Conservation (phyloP, 495 filamentous ascomycete species). For the Podospora didyma region DNA sequence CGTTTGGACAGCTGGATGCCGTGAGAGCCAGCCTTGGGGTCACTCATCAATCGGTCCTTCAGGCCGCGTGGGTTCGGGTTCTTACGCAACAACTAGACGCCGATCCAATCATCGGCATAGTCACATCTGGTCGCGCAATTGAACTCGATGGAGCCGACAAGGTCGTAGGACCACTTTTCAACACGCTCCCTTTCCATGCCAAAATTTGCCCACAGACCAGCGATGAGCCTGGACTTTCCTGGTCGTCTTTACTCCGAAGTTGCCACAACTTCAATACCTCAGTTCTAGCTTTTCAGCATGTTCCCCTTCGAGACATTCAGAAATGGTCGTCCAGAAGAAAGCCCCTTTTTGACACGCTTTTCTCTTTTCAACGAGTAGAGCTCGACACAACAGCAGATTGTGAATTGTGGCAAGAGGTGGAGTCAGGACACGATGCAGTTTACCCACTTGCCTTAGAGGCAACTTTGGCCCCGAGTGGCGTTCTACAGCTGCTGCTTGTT, state of each 20-base stretch:
- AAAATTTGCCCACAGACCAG: constrained; percentile 9
- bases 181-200: constrained; percentile 69
- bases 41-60: constrained; percentile 71
- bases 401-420: constrained; percentile 52
- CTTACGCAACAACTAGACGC: constrained; percentile 36
- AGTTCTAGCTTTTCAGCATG: constrained; percentile 63
- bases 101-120: constrained; percentile 54
- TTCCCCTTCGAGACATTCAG: constrained; percentile 65
- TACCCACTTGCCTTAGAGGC: constrained; percentile 77
- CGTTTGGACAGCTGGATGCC: constrained; percentile 37
- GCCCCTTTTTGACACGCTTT: constrained; percentile 75
- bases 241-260: constrained; percentile 44
- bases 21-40: constrained; percentile 55
- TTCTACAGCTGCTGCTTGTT: constrained; percentile 51
- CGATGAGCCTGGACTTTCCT: constrained; percentile 42
- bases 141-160: constrained; percentile 61
- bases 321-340: constrained; percentile 60
- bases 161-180: constrained; percentile 83
- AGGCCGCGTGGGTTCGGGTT: constrained; percentile 62
- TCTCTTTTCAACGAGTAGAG: constrained; percentile 68
- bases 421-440: constrained; percentile 48
- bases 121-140: constrained; percentile 68
- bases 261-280: constrained; percentile 61
- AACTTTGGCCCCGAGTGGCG: constrained; percentile 41
- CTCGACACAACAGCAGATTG: background rate